A percentile compares a stretch with the other conserved stretches of the same genome.
These are phyloP conservation scores for Trichosporon ovoides DNA, from an alignment of 1,284 basidiomycete species.

Conservation along the genomic window DNA sequence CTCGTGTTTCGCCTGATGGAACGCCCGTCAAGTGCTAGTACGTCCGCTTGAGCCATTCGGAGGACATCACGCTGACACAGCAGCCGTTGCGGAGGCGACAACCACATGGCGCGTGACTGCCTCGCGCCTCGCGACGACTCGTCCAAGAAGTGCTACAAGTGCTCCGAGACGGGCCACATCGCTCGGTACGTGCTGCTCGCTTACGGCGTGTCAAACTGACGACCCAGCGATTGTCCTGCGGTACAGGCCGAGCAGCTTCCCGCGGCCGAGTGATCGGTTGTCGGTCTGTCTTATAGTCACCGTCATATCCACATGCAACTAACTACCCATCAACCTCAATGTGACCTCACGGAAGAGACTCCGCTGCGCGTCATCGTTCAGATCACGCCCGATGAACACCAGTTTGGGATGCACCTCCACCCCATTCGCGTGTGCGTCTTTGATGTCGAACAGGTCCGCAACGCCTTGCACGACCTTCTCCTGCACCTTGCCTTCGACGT, in stretches of 20 bases:
- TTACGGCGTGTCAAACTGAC: neutral
- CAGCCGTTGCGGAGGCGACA: constrained; percentile 48
- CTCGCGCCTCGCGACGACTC: constrained; percentile 44
- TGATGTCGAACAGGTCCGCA: constrained; percentile 73
- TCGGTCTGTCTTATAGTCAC: neutral
- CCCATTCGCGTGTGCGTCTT: constrained; percentile 1
- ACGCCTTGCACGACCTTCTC: constrained; percentile 79
- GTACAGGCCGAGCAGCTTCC: neutral
- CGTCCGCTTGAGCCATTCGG: constrained; percentile 18
- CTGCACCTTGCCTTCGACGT: constrained; percentile 59
- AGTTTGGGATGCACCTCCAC: constrained; percentile 53
- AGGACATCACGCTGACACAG: neutral
- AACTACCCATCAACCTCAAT: neutral
- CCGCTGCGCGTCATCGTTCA: constrained; percentile 42
- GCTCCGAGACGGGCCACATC: constrained; percentile 47
- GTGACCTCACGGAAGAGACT: neutral
- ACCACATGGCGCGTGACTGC: constrained; percentile 48
- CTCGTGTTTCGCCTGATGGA: constrained; percentile 35
- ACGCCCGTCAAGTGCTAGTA: constrained; percentile 48
- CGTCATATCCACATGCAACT: neutral
- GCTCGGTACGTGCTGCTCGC: constrained; percentile 27
- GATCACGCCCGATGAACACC: constrained; percentile 78
- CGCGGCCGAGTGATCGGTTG: neutral
- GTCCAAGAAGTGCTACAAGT: constrained; percentile 48
- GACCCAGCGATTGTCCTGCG: neutral